These are phyloP conservation scores for Neurospora hispaniola DNA, from an alignment of 495 filamentous ascomycete species.

Conservation along the genomic window DNA sequence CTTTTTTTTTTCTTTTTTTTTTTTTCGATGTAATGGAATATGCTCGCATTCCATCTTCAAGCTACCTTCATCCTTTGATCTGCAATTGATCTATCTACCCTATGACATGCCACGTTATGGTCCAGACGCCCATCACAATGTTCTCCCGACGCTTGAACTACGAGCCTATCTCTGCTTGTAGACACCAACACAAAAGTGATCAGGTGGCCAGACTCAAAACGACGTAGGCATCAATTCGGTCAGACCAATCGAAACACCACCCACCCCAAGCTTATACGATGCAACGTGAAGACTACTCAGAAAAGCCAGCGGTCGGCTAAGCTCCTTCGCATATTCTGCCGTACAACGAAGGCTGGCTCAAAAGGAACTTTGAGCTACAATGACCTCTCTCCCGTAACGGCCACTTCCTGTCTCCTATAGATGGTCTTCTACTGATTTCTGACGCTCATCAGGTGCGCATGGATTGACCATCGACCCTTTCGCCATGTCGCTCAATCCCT, in stretches of 20 bases:
- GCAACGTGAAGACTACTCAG: background rate
- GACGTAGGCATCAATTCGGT: background rate
- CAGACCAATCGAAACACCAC: background rate
- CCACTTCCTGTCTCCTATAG: background rate
- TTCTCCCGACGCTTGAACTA: background rate
- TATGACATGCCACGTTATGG: background rate
- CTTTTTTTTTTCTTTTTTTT: background rate
- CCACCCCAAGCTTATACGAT: background rate
- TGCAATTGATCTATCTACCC: background rate
- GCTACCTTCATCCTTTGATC: background rate
- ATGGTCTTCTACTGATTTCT: background rate
- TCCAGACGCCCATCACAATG: background rate
- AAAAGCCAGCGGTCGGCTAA: background rate
- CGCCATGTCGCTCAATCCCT: background rate
- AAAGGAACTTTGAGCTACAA: background rate
- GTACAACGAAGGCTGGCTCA: background rate
- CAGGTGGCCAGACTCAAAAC: background rate
- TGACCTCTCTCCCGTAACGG: background rate
- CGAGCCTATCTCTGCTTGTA: background rate
- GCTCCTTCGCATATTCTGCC: background rate
- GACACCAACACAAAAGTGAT: background rate
- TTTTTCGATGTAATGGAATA: background rate
- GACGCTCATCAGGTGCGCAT: background rate
- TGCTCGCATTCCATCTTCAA: background rate
- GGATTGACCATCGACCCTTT: background rate